Evolutionary conservation across 805 yeast genomes (phyloP), one percentile per base, ranked within the genome.

Genomic region (Sugiyamaella smithiae): DNA sequence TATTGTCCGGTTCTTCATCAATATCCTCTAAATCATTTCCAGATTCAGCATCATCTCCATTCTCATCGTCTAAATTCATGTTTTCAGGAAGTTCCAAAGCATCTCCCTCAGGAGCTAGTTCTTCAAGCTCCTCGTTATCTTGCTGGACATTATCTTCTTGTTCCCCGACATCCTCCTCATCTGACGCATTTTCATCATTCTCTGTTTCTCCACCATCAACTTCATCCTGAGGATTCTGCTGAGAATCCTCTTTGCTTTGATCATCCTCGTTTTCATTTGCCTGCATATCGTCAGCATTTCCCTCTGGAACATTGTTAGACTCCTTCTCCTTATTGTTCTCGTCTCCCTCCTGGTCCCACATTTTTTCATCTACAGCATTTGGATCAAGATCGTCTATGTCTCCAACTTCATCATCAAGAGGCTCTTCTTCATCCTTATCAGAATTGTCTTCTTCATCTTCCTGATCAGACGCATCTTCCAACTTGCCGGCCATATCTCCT

Each of bases 401-500:
- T 55, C 91, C 97, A 36, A 89, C 76, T 62, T 89, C 91, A 55
- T 90, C 97, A 61, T 90, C 97, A 48, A 87, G 61, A 2, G 87
- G 95, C 40, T 85, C 84, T 4, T 83, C 80, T 1, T 67, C 74
- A 2, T 66, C 69, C 0, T 80, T 82, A 3, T 81, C 80, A 5
- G 72, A 72, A 1, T 71, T 73, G 3, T 67, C 70, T 1, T 74
- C 75, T 1, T 73, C 75, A 8, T 74, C 76, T 17, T 81, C 85
- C 62, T 82, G 84, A 51, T 79, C 87, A 7, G 89, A 81, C 11
- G 81, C 74, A 55, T 90, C 89, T 66, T 91, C 97, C 6, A 84
- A 66, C 23, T 88, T 82, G 47, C 99, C 99, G 20, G 93, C 97
- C 95, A 93, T 88, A 59, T 93, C 98, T 29, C 97, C 97, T 59